Base-by-base conservation (phyloP, 177 flowering plant species). In the Vitis hybrid region DNA sequence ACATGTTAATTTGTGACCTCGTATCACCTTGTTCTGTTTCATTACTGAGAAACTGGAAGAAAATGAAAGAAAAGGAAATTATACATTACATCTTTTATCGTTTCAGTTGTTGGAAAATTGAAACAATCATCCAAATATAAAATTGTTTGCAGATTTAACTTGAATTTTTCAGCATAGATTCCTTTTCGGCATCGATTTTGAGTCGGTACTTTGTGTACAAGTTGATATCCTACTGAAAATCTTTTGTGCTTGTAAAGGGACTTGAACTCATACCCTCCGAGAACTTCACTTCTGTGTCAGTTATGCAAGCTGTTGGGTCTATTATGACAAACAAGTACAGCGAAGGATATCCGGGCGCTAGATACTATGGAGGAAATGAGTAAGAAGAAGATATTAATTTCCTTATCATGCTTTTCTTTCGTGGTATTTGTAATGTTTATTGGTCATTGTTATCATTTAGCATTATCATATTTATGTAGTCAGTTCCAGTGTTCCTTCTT, bases 281-380 rank as follows among this genome's bases (percentile, higher is more conserved):
- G 85, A 96, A 96, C 73, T 96, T 96, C 80, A 96, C 99, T 18
- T 96, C 99, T 11, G 74, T 88, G 5, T 96, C 99, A 10, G 99
- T 96, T 68, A 96, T 96, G 99, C 92, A 96, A 94, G 99, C 98
- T 46, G 98, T 92, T 74, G 99, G 99, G 9, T 96, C 99, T 11
- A 80, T 96, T 73, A 96, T 96, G 99, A 94, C 98, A 64, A 96
- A 96, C 82, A 96, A 94, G 74, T 91, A 94, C 80, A 96, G 98
- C 82, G 99, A 94, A 85, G 99, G 99, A 58, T 96, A 96, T 79
- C 98, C 99, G n/a, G 98, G 99, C 72, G 99, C 99, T 51, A 87
- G 99, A 91, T 96, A 94, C 81, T 96, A 96, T 77, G 99, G 99
- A 75, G 99, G 99, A 79, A 94, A 96, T 58, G 99, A 96, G 99